Percentiles rank a stretch among this genome's conserved stretches.
phyloP scores from a whole-genome alignment of 2,329 filamentous ascomycete species.

The Microdochium bolleyi region DNA sequence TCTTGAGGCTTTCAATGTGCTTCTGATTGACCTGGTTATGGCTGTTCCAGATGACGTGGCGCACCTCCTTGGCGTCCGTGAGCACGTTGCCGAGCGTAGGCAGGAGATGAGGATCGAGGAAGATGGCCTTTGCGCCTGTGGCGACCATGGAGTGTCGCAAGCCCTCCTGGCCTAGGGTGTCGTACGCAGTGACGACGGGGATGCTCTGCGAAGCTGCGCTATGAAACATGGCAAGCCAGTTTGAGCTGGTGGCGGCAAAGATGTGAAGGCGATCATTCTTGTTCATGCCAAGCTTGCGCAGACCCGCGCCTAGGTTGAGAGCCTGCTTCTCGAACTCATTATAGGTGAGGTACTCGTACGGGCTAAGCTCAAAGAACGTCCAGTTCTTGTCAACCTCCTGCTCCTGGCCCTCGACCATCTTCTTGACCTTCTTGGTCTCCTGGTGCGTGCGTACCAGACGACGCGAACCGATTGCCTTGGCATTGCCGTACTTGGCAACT shows the following conservation, averaged over 20 bases:
- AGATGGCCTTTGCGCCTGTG: conserved; percentile 63
- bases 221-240: conserved; percentile 45
- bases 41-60: conserved; percentile 46
- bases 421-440: conserved; percentile 86
- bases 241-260: conserved; percentile 63
- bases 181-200: conserved; percentile 71
- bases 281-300: conserved; percentile 64
- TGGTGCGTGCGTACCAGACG: conserved; percentile 69
- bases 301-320: conserved; percentile 59
- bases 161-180: conserved; percentile 67
- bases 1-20: conserved; percentile 39
- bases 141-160: conserved; percentile 63
- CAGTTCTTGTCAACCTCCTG: conserved; percentile 78
- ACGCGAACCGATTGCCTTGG: conserved; percentile 60
- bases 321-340: conserved; percentile 67
- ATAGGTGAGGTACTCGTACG: conserved; percentile 71
- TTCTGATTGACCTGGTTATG: conserved; percentile 43
- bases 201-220: conserved; percentile 64
- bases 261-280: conserved; percentile 68
- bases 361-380: conserved; percentile 79
- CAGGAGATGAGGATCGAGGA: conserved; percentile 66
- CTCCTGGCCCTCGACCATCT: conserved; percentile 74
- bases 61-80: conserved; percentile 40
- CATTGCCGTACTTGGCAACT: conserved; percentile 57
- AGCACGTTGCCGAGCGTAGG: conserved; percentile 47